Evolutionary conservation across 2,329 filamentous ascomycete genomes (phyloP), one percentile per base, ranked within the genome.

Genomic region (Ilyonectria sp.): DNA sequence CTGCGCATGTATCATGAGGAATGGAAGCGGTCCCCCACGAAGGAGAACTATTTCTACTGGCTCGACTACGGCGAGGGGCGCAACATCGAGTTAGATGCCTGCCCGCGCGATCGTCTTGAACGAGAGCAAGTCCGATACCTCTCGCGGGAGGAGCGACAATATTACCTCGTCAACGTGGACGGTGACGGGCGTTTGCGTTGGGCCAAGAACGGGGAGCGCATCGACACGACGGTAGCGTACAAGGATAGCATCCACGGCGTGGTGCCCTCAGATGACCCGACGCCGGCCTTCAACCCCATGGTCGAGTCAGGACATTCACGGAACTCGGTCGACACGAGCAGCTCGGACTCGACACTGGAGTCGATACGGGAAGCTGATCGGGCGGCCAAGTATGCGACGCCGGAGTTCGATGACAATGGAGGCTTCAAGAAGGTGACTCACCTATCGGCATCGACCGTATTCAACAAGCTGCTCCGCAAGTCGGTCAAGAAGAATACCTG

Each of bases 1-100:
- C 81, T 97, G 57, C 86, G 93, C 35, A 87, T 89, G 35, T 98
- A 97, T 74, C 95, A 98, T 76, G 89, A 90, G 66, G 90, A 93
- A 71, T 98, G 95, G 95, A 94, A 94, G 79, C 89, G 87, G 67
- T 85, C 89, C 1, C 85, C 93, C 31, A 95, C 94, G 0, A 88
- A 90, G 5, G 92, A 97, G 78, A 97, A 96, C 77, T 98, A 95
- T 86, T 97, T 97, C 79, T 95, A 94, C 81, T 97, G 95, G 94
- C 85, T 97, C 1, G 95, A 98, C 77, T 86, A 92, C 65, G 95
- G 95, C 6, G 91, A 91, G 55, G 95, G 95, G 0, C 90, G 85
- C 72, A 79, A 87, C 44, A 78, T 96, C 49, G 92, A 95, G 69
- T 83, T 95, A 13, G 87, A 90, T 4, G 86, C 89, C 0, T 94